Evolutionary conservation across 169 alveolate genomes (phyloP).

Genomic region (Eimeria sp.): DNA sequence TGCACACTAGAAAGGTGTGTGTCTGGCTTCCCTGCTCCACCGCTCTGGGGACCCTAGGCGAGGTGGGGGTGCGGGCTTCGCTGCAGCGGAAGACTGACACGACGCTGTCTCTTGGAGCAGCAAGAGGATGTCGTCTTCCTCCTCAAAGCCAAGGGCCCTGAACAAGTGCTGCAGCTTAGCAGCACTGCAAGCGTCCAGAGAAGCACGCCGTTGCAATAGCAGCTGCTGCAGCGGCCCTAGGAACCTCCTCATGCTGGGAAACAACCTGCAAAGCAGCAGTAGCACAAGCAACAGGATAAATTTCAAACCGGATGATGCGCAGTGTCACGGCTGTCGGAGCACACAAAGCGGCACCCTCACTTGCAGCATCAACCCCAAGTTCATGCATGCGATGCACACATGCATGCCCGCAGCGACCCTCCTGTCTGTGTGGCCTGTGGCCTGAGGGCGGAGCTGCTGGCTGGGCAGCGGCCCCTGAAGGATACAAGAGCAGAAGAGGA

Average conservation of each 20-base stretch:
- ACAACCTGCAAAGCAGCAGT: slow-evolving; percentile 57
- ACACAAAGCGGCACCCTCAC: not conserved
- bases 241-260: slow-evolving; percentile 20
- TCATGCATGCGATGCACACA: not conserved
- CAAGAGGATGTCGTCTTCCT: slow-evolving; percentile 27
- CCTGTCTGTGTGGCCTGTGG: too few species aligned
- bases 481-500: too few species aligned
- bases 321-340: not conserved
- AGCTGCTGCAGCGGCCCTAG: slow-evolving; percentile 54
- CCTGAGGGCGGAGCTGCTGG: too few species aligned
- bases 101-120: slow-evolving; percentile 17
- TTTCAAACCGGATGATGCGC: not conserved
- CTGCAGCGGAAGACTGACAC: not conserved
- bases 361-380: slow-evolving; percentile 12
- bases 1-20: not conserved
- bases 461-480: too few species aligned
- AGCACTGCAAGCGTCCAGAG: slow-evolving; percentile 21
- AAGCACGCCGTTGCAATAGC: slow-evolving; percentile 40
- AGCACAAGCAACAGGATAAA: slow-evolving; percentile 1
- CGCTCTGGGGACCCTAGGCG: too few species aligned
- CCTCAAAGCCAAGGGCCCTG: slow-evolving; percentile 36
- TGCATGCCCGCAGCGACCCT: not conserved
- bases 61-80: too few species aligned
- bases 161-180: slow-evolving; percentile 32
- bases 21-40: too few species aligned